Base-by-base conservation (phyloP, 2,329 filamentous ascomycete species). In the Talaromyces sp. region DNA sequence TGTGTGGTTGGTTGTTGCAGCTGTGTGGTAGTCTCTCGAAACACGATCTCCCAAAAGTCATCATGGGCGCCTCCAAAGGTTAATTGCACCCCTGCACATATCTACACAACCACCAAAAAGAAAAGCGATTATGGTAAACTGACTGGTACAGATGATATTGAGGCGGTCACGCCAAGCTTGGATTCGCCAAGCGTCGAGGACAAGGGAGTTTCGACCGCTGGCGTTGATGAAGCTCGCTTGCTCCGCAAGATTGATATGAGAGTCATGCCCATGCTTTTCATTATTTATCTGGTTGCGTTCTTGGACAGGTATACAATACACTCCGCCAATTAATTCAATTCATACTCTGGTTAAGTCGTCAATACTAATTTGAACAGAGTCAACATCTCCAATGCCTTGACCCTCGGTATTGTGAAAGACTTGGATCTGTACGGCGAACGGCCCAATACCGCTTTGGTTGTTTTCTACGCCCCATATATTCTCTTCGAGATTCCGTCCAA, bases 401-500 rank as follows among this genome's bases (percentile, higher is more conserved):
- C 84, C 25, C 82, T 82, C 64, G 81, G 82, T 13, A 74, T 85
- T 11, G 79, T 79, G 0, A 72, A 74, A 29, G 82, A 85, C 25
- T 74, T 85, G 4, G 66, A 77, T 5, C 76, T 86, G 0, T 67
- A 69, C 4, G 74, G 75, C 45, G 76, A 81, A 67, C 73, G 81
- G 65, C 83, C 82, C 72, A 85, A 85, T 66, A 79, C 73, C 2
- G 82, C 83, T 0, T 73, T 85, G 5, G 81, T 84, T 67, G 83
- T 85, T 68, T 85, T 85, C 75, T 85, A 84, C 72, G 81, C 85
- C 6, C 80, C 81, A 0, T 83, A 85, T 63, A 76, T 85, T n/a
- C 72, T 85, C 1, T 81, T 84, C 67, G 83, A 85, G 66, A 83
- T 85, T 25, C 83, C 83, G 0, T 81, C 79, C 29, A 85, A 85